Conservation (phyloP, 495 filamentous ascomycete genomes). For the Astrothelium macrocarpum region DNA sequence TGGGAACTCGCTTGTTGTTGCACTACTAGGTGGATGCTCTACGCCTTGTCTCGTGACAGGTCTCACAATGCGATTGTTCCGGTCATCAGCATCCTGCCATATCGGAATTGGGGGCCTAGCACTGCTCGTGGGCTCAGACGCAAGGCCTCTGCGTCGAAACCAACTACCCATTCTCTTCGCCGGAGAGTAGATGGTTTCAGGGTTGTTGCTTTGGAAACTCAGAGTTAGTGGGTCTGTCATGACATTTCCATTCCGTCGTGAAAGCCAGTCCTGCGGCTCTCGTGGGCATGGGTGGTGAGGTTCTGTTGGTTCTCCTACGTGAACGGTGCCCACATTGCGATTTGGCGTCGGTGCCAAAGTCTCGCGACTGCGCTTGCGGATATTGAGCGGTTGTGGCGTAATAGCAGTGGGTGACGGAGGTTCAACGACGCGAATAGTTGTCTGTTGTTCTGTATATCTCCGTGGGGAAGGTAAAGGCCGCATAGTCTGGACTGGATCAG, state of each 20-base stretch:
- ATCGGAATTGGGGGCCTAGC: constrained; percentile 16
- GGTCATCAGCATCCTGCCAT: constrained; percentile 25
- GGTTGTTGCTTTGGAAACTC: background rate
- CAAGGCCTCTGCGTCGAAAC: constrained; percentile 26
- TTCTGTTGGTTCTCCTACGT: background rate
- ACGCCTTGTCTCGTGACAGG: constrained; percentile 5
- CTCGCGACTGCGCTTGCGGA: constrained; percentile 31
- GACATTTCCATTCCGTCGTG: background rate
- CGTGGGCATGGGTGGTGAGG: background rate
- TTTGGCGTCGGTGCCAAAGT: constrained; percentile 18
- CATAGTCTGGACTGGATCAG: constrained; percentile 24
- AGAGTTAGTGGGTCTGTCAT: background rate
- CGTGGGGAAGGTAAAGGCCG: constrained; percentile 12
- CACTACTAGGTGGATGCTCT: constrained; percentile 14
- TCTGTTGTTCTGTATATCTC: constrained; percentile 15
- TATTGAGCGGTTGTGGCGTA: constrained; percentile 30
- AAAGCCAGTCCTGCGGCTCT: background rate
- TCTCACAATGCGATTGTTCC: constrained; percentile 5
- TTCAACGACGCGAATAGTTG: constrained; percentile 31
- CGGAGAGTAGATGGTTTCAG: constrained; percentile 6
- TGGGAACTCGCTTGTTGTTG: constrained; percentile 28
- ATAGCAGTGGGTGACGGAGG: constrained; percentile 26
- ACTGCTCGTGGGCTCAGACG: background rate
- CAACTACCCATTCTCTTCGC: constrained; percentile 32
- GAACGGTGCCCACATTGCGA: background rate